Evolutionary conservation across 176 grass and related monocot species (phyloP).

Genomic region (Oryza glumipatula): DNA sequence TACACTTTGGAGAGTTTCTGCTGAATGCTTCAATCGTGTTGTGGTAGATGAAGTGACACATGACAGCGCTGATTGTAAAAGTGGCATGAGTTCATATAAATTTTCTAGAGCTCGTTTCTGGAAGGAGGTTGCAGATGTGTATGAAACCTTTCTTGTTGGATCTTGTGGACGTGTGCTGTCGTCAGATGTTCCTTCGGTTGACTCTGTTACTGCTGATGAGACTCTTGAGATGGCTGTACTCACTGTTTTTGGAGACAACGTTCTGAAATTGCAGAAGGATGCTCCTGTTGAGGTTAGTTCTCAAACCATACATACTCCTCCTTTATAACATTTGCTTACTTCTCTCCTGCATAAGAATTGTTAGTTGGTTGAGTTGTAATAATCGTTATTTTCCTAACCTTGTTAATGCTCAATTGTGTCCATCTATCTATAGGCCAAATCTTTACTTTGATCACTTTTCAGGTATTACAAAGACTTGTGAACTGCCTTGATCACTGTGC

Average conservation of each 20-base stretch:
- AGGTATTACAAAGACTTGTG: conserved; percentile 93
- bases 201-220: conserved; percentile 81
- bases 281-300: conserved; percentile 80
- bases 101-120: conserved; percentile 79
- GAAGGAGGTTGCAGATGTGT: conserved; percentile 95
- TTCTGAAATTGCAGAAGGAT: conserved; percentile 82
- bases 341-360: conserved; percentile 15
- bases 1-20: conserved; percentile 91
- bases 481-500: conserved; percentile 95
- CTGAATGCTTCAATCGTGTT: conserved; percentile 85
- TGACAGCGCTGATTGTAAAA: conserved; percentile 48
- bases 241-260: conserved; percentile 67
- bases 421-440: conserved; percentile 32
- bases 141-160: conserved; percentile 97
- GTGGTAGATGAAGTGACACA: conserved; percentile 71
- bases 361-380: conserved; percentile 3
- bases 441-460: conserved; percentile 40
- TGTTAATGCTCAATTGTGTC: conserved; percentile 24
- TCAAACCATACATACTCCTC: background rate
- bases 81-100: conserved; percentile 64
- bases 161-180: conserved; percentile 92
- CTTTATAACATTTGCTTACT: conserved; percentile 8
- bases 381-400: background rate
- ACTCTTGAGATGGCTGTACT: conserved; percentile 91
- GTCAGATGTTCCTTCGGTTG: conserved; percentile 73